Evolutionary conservation across 345 rosid species (phyloP), one percentile per base, ranked within the genome.

Genomic region (Eucalyptus marginata): DNA sequence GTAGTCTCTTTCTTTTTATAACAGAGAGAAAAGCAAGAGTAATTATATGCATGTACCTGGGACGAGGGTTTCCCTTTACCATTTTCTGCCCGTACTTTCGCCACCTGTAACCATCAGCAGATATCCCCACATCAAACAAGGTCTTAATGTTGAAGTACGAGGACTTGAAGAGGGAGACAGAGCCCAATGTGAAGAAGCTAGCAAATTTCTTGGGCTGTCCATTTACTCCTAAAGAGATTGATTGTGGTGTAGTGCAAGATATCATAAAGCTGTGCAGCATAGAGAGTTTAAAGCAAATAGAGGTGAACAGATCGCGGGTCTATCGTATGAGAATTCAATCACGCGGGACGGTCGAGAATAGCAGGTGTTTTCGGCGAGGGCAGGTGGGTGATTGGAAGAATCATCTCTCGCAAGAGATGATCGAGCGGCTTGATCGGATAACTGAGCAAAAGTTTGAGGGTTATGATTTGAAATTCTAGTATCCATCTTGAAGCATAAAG

Each of bases 61-160:
- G 99, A 90, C 96, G 93, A 58, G 94, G 92, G 92, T 95, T 97
- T 91, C 99, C 97, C 86, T 97, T 97, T 92, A 97, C 98, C 99
- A 96, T 95, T 90, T 97, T 97, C 94, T 97, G 98, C 89, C 99
- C 99, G 86, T 97, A 97, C 88, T 97, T 97, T 87, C 96, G 97
- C 99, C 96, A 97, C 90, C 95, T 94, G 91, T 97, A 95, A 86
- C 99, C 99, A 93, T 96, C 99, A 87, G 95, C 95, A 29, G 97
- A 96, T 91, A 96, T 94, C 87, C 97, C 99, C 87, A 96, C 96
- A 92, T 97, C 97, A 91, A 51, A 51, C 56, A 51, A 51, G 56
- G 56, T 17, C 56, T 17, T 92, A 85, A 87, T 92, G 86, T 47
- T 92, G 86, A 91, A 86, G 43, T 91, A 88, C 12, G 92, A 90